Percentiles rank a stretch among this genome's conserved stretches.
phyloP scores from a whole-genome alignment of 2,329 filamentous ascomycete genomes.

The Alternaria ethzedia region DNA sequence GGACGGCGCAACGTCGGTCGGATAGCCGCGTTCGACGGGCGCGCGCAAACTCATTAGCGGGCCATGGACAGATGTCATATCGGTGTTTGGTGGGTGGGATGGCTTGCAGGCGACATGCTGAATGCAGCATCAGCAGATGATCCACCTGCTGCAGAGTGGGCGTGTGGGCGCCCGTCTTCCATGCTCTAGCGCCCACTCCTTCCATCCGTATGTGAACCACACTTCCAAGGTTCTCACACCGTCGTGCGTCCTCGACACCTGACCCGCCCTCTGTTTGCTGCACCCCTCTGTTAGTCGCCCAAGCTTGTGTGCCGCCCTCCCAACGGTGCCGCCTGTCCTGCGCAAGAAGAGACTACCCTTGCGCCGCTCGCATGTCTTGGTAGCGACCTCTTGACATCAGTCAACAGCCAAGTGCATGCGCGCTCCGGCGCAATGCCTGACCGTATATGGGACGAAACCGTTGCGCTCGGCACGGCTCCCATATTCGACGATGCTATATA shows the following conservation, averaged over 20 bases:
- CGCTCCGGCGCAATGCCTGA: slow-evolving; percentile 42
- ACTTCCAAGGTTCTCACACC: slow-evolving; percentile 3
- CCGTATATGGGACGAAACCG: slow-evolving; percentile 27
- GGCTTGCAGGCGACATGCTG: neutral
- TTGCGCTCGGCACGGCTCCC: slow-evolving; percentile 35
- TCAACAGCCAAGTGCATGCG: slow-evolving; percentile 34
- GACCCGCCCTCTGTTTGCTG: slow-evolving; percentile 10
- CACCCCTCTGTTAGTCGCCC: slow-evolving; percentile 1
- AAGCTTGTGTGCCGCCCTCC: slow-evolving; percentile 8
- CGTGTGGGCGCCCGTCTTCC: neutral
- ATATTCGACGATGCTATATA: slow-evolving; percentile 47
- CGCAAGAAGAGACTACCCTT: slow-evolving; percentile 7
- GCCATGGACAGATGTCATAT: neutral
- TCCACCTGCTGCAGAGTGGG: neutral
- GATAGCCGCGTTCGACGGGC: slow-evolving; percentile 1
- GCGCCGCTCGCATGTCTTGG: slow-evolving; percentile 26
- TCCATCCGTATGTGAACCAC: slow-evolving; percentile 3
- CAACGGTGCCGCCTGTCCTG: slow-evolving; percentile 1
- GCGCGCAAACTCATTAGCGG: neutral
- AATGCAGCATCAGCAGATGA: slow-evolving; percentile 7
- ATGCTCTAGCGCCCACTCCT: slow-evolving; percentile 8
- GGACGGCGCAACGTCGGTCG: slow-evolving; percentile 12
- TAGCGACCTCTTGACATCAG: slow-evolving; percentile 30
- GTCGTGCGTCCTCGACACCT: slow-evolving; percentile 12
- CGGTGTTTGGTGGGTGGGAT: neutral